Evolutionary conservation across 495 filamentous ascomycete species (phyloP).

Genomic region (Aspergillus wentii): DNA sequence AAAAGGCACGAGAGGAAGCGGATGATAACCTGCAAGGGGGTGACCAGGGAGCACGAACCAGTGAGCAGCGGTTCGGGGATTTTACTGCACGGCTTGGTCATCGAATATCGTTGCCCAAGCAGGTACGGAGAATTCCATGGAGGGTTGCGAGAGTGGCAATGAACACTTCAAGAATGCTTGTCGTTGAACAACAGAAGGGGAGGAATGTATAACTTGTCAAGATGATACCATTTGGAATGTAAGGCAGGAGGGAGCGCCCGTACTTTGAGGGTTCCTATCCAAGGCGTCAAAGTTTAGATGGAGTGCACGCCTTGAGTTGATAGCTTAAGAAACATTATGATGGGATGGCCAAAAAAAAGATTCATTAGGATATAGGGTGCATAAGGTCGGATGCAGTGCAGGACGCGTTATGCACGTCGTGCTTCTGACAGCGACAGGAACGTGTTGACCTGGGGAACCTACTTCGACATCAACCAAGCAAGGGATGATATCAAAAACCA

Average conservation of each 20-base stretch:
- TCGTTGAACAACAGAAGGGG: slow-evolving; percentile 23
- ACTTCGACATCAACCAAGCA: slow-evolving; percentile 22
- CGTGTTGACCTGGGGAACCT: slow-evolving; percentile 1
- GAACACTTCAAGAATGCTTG: slow-evolving; percentile 29
- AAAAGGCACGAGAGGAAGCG: slow-evolving; percentile 30
- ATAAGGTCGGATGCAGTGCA: not conserved
- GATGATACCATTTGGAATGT: slow-evolving; percentile 21
- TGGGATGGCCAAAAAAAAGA: too few species aligned
- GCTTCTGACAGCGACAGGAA: slow-evolving; percentile 30
- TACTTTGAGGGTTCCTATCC: slow-evolving; percentile 6
- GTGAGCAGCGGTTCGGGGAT: slow-evolving; percentile 38
- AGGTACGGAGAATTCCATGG: slow-evolving; percentile 24
- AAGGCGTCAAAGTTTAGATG: slow-evolving; percentile 4
- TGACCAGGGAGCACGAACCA: slow-evolving; percentile 33
- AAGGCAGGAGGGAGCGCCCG: too few species aligned
- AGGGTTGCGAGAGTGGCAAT: slow-evolving; percentile 18
- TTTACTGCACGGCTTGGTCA: slow-evolving; percentile 29
- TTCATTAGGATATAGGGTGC: not conserved
- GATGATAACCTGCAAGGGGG: slow-evolving; percentile 37
- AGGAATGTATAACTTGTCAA: too few species aligned
- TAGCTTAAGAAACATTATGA: too few species aligned
- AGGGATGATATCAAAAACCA: slow-evolving; percentile 26
- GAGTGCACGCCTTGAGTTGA: too few species aligned
- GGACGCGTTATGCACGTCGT: slow-evolving; percentile 22
- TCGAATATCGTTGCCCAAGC: slow-evolving; percentile 12